Evolutionary conservation across 495 filamentous ascomycete genomes (phyloP), one percentile per base, ranked within the genome.

Genomic region (Poronia punctata): DNA sequence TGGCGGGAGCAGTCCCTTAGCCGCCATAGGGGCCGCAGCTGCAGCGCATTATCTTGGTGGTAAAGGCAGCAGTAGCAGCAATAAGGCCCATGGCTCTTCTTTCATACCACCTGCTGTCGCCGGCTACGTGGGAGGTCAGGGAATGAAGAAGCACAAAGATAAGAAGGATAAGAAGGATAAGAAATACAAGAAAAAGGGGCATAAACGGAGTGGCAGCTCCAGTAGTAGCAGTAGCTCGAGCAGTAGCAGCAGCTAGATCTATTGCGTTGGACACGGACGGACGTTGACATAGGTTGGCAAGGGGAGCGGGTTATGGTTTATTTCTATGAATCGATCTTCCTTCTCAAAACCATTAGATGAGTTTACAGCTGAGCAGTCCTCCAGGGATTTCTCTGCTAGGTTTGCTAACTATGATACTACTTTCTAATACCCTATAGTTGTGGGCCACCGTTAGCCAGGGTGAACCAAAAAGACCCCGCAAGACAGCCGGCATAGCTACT

Each of bases 91-190:
- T 19, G 40, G 40, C 6, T 40, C 52, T 18, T 45, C 21, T 7
- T 44, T 43, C 18, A 33, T 40, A 1, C 45, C 52, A 4, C 46
- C 40, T 1, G 43, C 46, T 20, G 11, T 48, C 27, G 31, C 14
- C 31, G 19, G 49, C 18, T 46, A 46, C 9, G 49, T 40, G 8
- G 41, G 29, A 0, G 52, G 46, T 2, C 54, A 53, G 17, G 49
- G 32, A 5, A 46, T 12, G 15, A 58, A 58, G 38, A 53, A 53
- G 39, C 42, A n/a, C n/a, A n/a, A n/a, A n/a, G n/a, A 59, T 21
- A 58, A 58, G 49, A 56, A 58, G 28, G 30, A 52, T 3, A 57
- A 57, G 52, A 50, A 49, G 15, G 27, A 54, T 15, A 48, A 49
- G 43, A 46, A 45, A 23, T 6, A 39, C 7, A 45, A 46, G 46